These are phyloP conservation scores for Microdochium bolleyi DNA, from an alignment of 2,329 filamentous ascomycete genomes.

Conservation along the genomic window DNA sequence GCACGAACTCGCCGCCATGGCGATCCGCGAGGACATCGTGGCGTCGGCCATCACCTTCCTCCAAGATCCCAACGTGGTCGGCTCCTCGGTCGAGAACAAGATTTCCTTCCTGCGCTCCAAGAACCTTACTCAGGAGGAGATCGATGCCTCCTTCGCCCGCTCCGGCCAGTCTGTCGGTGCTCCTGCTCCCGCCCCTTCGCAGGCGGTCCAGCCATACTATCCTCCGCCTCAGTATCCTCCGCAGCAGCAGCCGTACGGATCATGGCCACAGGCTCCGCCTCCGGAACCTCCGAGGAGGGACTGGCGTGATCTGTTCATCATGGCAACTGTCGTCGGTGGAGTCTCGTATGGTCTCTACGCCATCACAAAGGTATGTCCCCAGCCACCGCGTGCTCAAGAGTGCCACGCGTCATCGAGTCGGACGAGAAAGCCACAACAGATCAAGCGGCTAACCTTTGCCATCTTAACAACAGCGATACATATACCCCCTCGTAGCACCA, in stretches of 20 bases:
- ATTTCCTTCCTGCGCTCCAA: conserved; percentile 92
- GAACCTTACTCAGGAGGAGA: conserved; percentile 93
- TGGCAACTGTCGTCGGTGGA: conserved; percentile 90
- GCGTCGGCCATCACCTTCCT: conserved; percentile 46
- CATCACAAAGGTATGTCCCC: conserved; percentile 64
- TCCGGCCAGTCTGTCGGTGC: conserved; percentile 50
- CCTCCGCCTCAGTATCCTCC: conserved; percentile 30
- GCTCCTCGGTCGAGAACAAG: conserved; percentile 85
- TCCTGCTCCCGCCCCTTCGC: conserved; percentile 33
- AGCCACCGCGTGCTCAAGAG: not conserved
- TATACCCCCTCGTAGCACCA: conserved; percentile 83
- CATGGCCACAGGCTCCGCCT: conserved; percentile 47
- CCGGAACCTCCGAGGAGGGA: conserved; percentile 67
- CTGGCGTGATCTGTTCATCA: conserved; percentile 99
- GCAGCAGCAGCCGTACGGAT: conserved; percentile 34
- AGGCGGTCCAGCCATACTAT: conserved; percentile 29
- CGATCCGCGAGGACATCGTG: conserved; percentile 77
- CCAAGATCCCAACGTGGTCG: conserved; percentile 85
- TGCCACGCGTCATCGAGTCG: not conserved
- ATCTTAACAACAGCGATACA: conserved; percentile 59
- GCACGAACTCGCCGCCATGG: conserved; percentile 38
- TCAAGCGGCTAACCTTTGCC: not conserved
- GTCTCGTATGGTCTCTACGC: conserved; percentile 84
- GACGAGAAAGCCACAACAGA: not conserved
- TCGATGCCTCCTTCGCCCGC: conserved; percentile 74